Evolutionary conservation across 208 protist genomes (phyloP).

Genomic region (Crithidia sp.): DNA sequence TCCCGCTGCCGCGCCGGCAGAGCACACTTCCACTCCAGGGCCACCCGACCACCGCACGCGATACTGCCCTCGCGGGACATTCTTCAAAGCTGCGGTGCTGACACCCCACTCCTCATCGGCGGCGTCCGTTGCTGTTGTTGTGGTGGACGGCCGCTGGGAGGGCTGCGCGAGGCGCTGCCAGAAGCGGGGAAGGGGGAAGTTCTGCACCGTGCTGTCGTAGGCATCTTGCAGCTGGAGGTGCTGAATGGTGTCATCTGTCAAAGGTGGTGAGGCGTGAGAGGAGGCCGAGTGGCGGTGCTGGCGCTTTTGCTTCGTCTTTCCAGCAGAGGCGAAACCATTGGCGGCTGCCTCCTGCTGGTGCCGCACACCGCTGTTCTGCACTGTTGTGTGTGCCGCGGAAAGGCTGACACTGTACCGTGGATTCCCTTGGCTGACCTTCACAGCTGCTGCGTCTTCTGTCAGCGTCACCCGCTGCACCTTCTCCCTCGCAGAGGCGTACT

Average conservation of each 20-base stretch:
- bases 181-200: slow-evolving; percentile 20
- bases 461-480: slow-evolving; percentile 41
- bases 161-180: slow-evolving; percentile 26
- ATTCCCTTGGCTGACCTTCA: slow-evolving; percentile 13
- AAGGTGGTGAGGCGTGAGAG: neutral
- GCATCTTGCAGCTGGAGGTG: slow-evolving; percentile 28
- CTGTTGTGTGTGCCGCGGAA: slow-evolving; percentile 16
- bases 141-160: neutral
- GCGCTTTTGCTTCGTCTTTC: neutral
- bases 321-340: neutral
- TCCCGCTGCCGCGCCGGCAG: neutral
- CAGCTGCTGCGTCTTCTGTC: slow-evolving; percentile 20
- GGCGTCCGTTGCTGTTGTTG: neutral
- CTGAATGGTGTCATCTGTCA: slow-evolving; percentile 30
- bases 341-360: neutral
- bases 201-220: slow-evolving; percentile 51
- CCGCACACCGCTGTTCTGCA: slow-evolving; percentile 19
- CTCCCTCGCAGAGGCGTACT: slow-evolving; percentile 18
- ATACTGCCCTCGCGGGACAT: slow-evolving; percentile 27
- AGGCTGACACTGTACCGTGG: slow-evolving; percentile 28
- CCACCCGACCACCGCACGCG: slow-evolving; percentile 36
- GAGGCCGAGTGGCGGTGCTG: neutral
- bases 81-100: slow-evolving; percentile 7
- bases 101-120: neutral
- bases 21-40: slow-evolving; percentile 42